Base-by-base conservation (phyloP, 148 eudicot species). In the Spergularia marina region DNA sequence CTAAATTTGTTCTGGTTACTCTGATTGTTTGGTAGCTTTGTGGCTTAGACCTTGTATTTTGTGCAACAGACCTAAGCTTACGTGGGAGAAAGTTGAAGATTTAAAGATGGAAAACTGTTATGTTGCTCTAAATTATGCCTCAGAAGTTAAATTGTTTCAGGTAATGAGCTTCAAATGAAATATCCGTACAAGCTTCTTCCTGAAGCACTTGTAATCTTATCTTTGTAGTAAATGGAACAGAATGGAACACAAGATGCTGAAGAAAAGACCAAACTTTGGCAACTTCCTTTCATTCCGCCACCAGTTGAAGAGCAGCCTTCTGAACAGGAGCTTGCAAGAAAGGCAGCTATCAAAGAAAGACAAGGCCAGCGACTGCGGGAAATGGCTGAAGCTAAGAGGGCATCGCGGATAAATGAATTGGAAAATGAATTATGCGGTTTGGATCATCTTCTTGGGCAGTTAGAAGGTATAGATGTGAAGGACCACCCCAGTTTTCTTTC, bases 71-170 rank as follows among this genome's bases (percentile, higher is more conserved):
- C 75, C 92, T 72, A 88, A 83, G 82, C 86, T 95, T 73, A 88
- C 96, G 14, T 95, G 98, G 98, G 98, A 95, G 86, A 95, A 92
- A 83, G 94, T 86, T 77, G 98, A 95, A 86, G 98, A 95, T 73
- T 86, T 95, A 78, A 95, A 95, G 86, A 95, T 95, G 97, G 98
- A 95, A 78, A 91, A 95, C 79, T 92, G 98, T 79, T 95, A 92
- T 82, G 82, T 95, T 63, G 89, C 96, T 30, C 81, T 80, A 60
- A 96, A 95, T 86, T 95, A 95, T 78, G 87, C 82, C 54, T 78
- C 94, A 60, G 98, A 92, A 82, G 89, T 91, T 76, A 87, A 78
- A 77, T 83, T 95, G 72, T 95, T 95, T 87, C 89, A 92, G 93
- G 98, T 89, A 72, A 62, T 40, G 17, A 18, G 71, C 67, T 55